These are phyloP conservation scores for Fomitopsis pinicola DNA, from an alignment of 1,284 basidiomycete genomes.

Conservation along the genomic window DNA sequence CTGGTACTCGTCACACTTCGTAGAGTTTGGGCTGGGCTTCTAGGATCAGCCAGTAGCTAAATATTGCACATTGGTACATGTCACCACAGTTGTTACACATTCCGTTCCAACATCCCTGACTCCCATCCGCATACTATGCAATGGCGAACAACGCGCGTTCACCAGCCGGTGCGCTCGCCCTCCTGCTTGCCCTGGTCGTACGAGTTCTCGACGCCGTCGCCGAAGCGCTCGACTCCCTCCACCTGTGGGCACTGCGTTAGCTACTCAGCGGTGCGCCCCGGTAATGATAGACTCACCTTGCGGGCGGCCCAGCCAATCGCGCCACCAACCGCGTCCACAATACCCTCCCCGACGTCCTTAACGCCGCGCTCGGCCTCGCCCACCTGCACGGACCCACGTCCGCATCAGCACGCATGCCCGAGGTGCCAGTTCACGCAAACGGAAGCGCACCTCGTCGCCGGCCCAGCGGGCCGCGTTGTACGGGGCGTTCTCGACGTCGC, in stretches of 20 bases:
- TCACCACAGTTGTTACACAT: neutral
- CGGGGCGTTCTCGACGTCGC: neutral
- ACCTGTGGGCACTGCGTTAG: neutral
- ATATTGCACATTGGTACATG: neutral
- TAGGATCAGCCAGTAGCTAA: too few species aligned
- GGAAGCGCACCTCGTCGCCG: neutral
- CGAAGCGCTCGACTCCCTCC: neutral
- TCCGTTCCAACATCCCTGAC: neutral
- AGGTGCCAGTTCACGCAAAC: too few species aligned
- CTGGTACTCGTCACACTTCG: too few species aligned
- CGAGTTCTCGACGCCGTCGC: neutral
- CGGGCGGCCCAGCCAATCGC: neutral
- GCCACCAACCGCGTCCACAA: neutral
- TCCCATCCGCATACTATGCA: neutral
- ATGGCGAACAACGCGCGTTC: neutral
- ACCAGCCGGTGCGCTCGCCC: neutral
- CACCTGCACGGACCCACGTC: neutral
- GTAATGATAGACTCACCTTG: neutral
- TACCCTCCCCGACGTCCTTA: neutral
- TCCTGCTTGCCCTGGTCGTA: conserved; percentile 1
- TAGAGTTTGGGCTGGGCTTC: too few species aligned
- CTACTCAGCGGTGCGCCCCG: neutral
- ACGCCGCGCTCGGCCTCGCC: neutral
- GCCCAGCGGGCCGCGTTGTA: neutral
- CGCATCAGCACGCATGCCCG: neutral